Evolutionary conservation across 176 grass and related monocot genomes (phyloP), one percentile per base, ranked within the genome.

Genomic region (Oryza australiensis): DNA sequence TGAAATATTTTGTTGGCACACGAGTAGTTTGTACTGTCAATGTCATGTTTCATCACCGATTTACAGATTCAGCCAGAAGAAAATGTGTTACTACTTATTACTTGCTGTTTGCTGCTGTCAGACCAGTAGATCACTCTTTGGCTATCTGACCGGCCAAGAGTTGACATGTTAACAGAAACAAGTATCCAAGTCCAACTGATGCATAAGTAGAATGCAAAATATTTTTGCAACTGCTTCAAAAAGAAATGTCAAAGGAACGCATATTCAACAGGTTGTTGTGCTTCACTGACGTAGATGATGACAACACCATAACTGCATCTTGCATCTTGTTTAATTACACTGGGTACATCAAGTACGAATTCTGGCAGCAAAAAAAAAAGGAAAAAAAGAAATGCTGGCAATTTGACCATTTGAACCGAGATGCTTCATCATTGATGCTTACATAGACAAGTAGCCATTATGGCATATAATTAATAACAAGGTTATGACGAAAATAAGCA

Each of bases 401-500:
- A 62, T 82, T 48, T 83, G 79, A 83, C 83, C 37, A 83, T 64
- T 75, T 76, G 71, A 40, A 40, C 38, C 38, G 38, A 74, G 45
- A 79, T 79, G 74, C 79, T 86, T 73, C 73, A 73, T 90, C 78
- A 83, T 90, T 86, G 73, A 66, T 78, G 83, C 79, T 79, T 71
- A 24, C 63, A 63, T 75, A 84, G 57, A 76, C 53, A 24, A 78
- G 29, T 65, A 62, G n/a, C 34, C 26, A 64, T 76, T 68, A 38
- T 23, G 60, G 60, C 73, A 86, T 78, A 68, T 78, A 68, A 74
- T 82, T 86, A 49, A 66, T 24, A 74, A 60, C 43, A 41, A 83
- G 62, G 26, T 23, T 62, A 74, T 86, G 38, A 28, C 46, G 1
- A 51, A 90, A 68, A 40, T 40, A 48, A 23, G 16, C 37, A 86